phyloP scores from a whole-genome alignment of 2,329 filamentous ascomycete genomes.

The Cladorrhinum sp. region DNA sequence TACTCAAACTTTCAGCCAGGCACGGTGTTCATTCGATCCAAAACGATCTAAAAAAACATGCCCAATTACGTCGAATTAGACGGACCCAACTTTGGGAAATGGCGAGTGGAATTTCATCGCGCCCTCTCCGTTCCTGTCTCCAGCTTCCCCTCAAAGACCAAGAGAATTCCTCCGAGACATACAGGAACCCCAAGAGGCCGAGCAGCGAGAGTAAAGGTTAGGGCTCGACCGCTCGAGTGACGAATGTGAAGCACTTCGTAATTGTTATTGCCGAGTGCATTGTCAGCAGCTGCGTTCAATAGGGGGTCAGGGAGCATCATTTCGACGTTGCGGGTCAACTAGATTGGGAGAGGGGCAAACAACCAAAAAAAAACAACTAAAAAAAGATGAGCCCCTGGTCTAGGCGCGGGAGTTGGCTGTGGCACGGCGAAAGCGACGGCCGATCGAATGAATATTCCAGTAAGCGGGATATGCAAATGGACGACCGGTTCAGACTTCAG shows the following conservation, averaged over 20 bases:
- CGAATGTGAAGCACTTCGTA: background rate
- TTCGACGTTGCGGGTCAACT: slow-evolving; percentile 4
- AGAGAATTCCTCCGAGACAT: slow-evolving; percentile 7
- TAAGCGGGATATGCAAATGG: background rate
- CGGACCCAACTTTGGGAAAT: slow-evolving; percentile 12
- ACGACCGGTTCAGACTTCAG: background rate
- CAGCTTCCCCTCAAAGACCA: background rate
- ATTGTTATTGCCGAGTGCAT: background rate
- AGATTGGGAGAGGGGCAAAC: slow-evolving; percentile 7
- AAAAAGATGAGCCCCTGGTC: slow-evolving; percentile 9
- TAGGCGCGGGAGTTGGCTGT: slow-evolving; percentile 5
- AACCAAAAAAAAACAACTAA: background rate
- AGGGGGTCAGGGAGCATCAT: slow-evolving; percentile 10
- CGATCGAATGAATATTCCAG: background rate
- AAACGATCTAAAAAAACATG: too few species aligned
- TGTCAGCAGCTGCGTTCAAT: background rate
- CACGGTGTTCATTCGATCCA: slow-evolving; percentile 12
- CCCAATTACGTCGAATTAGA: background rate
- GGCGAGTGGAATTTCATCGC: slow-evolving; percentile 1
- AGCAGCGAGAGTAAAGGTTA: background rate
- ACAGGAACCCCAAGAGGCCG: background rate
- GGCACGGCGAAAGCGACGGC: slow-evolving; percentile 4
- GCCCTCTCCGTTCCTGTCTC: background rate
- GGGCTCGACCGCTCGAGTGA: background rate
- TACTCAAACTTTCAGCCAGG: slow-evolving; percentile 5